Percentiles rank a stretch among this genome's conserved stretches.
phyloP scores from a whole-genome alignment of 345 rosid genomes.

The Eucalyptus globulus region DNA sequence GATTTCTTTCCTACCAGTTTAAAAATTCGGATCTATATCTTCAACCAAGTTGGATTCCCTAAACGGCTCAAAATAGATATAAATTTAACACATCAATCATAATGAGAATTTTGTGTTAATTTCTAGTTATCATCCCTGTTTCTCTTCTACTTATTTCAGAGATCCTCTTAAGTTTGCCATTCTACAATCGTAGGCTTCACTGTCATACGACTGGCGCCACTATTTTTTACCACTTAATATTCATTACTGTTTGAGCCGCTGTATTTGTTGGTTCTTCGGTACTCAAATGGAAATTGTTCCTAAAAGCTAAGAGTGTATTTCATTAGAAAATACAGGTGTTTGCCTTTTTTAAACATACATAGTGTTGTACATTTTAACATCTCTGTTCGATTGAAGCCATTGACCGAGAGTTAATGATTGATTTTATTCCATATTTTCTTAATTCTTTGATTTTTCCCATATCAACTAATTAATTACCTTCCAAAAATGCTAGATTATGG shows the following conservation, averaged over 20 bases:
- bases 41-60: not conserved
- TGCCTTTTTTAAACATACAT: not conserved
- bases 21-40: not conserved
- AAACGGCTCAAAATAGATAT: too few relatives aligned
- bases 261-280: not conserved
- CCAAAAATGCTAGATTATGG: not conserved
- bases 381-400: not conserved
- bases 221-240: not conserved
- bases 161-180: not conserved
- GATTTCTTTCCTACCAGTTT: not conserved
- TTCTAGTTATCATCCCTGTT: not conserved
- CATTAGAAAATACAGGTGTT: not conserved
- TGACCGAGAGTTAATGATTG: not conserved
- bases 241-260: not conserved
- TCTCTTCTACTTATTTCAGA: not conserved
- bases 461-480: not conserved
- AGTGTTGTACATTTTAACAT: not conserved
- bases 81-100: not conserved
- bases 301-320: not conserved
- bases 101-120: not conserved
- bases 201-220: not conserved
- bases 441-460: not conserved
- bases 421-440: not conserved
- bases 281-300: not conserved
- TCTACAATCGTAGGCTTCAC: not conserved